Evolutionary conservation across 768 basidiomycete species (phyloP).

Genomic region (Pilatotrama ljubarskyi): DNA sequence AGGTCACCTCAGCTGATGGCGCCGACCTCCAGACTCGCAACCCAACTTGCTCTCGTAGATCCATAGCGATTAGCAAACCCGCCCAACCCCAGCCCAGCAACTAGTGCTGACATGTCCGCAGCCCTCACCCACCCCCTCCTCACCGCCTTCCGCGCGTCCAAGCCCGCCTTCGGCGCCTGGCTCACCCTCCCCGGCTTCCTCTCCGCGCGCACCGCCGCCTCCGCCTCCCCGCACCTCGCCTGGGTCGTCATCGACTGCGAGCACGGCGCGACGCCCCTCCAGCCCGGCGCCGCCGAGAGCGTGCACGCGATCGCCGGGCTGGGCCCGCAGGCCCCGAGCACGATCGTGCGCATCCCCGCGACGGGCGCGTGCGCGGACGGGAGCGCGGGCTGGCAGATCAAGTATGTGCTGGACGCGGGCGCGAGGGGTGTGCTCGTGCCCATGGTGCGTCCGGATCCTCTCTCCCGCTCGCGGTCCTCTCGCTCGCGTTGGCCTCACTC

Average conservation of each 20-base stretch:
- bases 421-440: slow-evolving; percentile 66
- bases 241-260: slow-evolving; percentile 73
- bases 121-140: slow-evolving; percentile 49
- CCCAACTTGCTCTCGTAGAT: too few species aligned
- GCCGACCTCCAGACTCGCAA: too few species aligned
- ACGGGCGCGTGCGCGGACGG: slow-evolving; percentile 50
- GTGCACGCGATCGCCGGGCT: slow-evolving; percentile 54
- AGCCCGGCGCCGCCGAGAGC: slow-evolving; percentile 57
- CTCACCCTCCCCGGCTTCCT: slow-evolving; percentile 59
- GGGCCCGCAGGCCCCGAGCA: slow-evolving; percentile 45
- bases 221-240: slow-evolving; percentile 50
- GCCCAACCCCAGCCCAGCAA: neutral
- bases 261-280: slow-evolving; percentile 58
- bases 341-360: slow-evolving; percentile 62
- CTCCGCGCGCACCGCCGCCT: slow-evolving; percentile 58
- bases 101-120: too few species aligned
- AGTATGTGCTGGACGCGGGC: slow-evolving; percentile 67
- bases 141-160: slow-evolving; percentile 51
- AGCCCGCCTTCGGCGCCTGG: slow-evolving; percentile 69
- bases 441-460: slow-evolving; percentile 48
- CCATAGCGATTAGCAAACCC: too few species aligned
- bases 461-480: too few species aligned
- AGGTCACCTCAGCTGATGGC: too few species aligned
- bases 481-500: neutral
- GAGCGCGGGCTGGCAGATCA: slow-evolving; percentile 70